Base-by-base conservation (phyloP, 306 rosid species). In the Trifolium dubium region DNA sequence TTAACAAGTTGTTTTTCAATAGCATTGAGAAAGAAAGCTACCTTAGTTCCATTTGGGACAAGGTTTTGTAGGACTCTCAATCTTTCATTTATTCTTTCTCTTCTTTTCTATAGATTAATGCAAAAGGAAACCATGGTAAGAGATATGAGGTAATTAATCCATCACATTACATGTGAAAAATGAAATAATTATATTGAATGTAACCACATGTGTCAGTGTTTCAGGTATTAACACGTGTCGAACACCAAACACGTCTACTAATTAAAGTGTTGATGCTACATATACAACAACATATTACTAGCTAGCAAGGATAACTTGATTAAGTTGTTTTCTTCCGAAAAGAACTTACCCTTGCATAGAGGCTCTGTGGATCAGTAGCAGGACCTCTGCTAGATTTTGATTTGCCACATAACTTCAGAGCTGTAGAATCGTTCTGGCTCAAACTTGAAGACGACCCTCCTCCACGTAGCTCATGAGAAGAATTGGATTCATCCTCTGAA, bases 11-110 rank as follows among this genome's bases (percentile, higher is more conserved):
- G 18, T 13, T 60, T 54, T 8, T 12, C 17, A 49, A 8, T 43
- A 37, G 8, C 47, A 54, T 31, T 46, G 62, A 67, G 54, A 37
- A 70, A 34, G 56, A 30, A 65, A 41, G 53, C 49, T 80, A 86
- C 95, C 88, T 89, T 92, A 13, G 96, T 89, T 86, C 98, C 98
- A 72, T 79, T 88, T 10, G 98, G 98, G 83, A 92, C 90, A 56
- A 89, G 87, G 64, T 28, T 86, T 77, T 92, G 96, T 18, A 89
- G 77, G 68, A 86, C 84, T 83, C 56, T 86, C 77, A 92, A 74
- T 80, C 93, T 89, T 82, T 88, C 96, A 60, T 89, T 92, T 72
- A 89, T 92, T 79, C 92, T 88, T 70, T 86, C 89, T 78, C 98
- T 92, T 88, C 98, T 84, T 79, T 65, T 89, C 98, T 92, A 83